Evolutionary conservation across 176 grass and related monocot genomes (phyloP), one percentile per base, ranked within the genome.

Genomic region (Carex pumila): DNA sequence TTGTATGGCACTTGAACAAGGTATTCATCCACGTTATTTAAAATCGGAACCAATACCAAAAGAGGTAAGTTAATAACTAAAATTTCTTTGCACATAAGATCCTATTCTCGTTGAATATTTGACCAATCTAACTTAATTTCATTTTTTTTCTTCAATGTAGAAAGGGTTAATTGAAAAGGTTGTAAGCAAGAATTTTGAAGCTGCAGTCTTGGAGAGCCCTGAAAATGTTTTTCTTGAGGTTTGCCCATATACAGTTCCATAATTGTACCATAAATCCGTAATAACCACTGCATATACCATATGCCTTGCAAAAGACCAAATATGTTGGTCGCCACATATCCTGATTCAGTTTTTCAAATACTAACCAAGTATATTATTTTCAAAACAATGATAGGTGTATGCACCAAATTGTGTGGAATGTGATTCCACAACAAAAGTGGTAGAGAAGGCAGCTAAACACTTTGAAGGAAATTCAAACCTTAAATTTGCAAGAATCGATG

Each of bases 201-300:
- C 85, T 72, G 82, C 54, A 22, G 88, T 90, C 19, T 63, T 90
- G 85, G 85, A 87, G 30, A 85, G 81, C 86, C 13, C 80, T 5
- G 72, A 90, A 68, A 90, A 84, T 84, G 64, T 90, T 41, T 81
- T 90, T 80, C 72, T 90, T 53, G 88, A 90, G 88, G 88, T 90
- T 77, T 77, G 73, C 13, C 18, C 22, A 77, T 9, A 30, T 77
- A 56, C 12, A 55, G 13, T 56, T 77, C 50, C 12, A 55, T 56
- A 77, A 56, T 18, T 54, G 50, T 34, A 32, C 7, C 10, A 47
- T 3, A 11, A 47, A 25, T 25, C 25, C 25, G 25, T 47, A 14
- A 32, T 17, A 55, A 53, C 47, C 39, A 55, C 71, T 54, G 72
- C 12, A 54, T 56, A 56, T 76, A 49, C 50, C 3, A 15, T 55